Evolutionary conservation across 2,329 filamentous ascomycete genomes (phyloP).

Genomic region (Monosporascus sp.): DNA sequence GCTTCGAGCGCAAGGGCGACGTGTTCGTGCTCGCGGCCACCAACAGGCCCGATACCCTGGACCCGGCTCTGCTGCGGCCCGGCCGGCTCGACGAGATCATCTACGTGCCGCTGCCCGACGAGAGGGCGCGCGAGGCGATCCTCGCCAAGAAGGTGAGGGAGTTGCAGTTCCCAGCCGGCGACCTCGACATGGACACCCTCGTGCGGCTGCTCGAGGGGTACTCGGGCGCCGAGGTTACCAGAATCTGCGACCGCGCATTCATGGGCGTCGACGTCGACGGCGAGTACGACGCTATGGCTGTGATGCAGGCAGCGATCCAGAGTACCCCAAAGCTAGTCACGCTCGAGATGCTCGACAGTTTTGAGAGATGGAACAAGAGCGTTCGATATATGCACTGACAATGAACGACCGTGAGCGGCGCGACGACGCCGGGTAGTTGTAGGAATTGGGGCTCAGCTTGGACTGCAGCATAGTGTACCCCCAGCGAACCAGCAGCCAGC

Average conservation of each 20-base stretch:
- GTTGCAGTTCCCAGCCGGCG: conserved; percentile 54
- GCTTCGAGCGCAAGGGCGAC: conserved; percentile 76
- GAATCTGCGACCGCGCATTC: conserved; percentile 43
- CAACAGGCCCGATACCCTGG: conserved; percentile 81
- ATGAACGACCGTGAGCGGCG: no score
- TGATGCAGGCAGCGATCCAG: conserved; percentile 24
- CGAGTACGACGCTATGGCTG: conserved; percentile 13
- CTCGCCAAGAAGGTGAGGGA: conserved; percentile 61
- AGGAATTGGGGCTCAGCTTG: no score
- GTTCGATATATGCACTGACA: conserved; percentile 11
- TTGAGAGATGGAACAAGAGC: conserved; percentile 33
- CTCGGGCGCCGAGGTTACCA: conserved; percentile 76
- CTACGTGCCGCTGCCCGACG: conserved; percentile 78
- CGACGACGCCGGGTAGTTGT: no score
- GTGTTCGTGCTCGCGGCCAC: conserved; percentile 88
- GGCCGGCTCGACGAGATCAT: conserved; percentile 81
- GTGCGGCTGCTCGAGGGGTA: conserved; percentile 66
- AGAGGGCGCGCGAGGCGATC: conserved; percentile 69
- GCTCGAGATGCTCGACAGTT: conserved; percentile 27
- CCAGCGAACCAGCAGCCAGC: no score
- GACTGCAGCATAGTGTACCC: no score
- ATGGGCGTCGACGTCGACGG: conserved; percentile 23
- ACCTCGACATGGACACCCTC: conserved; percentile 61
- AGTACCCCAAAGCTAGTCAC: conserved; percentile 32
- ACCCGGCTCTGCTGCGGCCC: conserved; percentile 77